Percentiles rank a stretch among this genome's conserved stretches.
Evolutionary conservation across 345 rosid species (phyloP).

Genomic region (Clarkia xantiana): DNA sequence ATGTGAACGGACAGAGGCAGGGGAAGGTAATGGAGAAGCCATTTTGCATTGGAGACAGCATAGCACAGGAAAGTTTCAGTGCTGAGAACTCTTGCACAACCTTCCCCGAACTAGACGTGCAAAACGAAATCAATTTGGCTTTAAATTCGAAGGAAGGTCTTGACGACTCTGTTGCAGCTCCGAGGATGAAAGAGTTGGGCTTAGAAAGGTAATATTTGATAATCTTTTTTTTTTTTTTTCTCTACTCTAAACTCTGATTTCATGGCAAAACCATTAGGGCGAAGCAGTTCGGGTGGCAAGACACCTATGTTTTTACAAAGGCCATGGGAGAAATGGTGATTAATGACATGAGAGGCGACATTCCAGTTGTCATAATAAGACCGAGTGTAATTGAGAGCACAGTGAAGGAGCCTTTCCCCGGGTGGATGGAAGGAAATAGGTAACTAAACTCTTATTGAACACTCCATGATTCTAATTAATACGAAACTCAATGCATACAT

Average conservation of each 20-base stretch:
- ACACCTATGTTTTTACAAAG: slow-evolving; percentile 81
- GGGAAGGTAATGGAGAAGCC: slow-evolving; percentile 82
- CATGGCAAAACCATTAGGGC: slow-evolving; percentile 33
- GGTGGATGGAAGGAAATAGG: slow-evolving; percentile 99
- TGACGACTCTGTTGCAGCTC: slow-evolving; percentile 25
- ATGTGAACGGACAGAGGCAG: slow-evolving; percentile 88
- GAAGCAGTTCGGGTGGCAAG: slow-evolving; percentile 84
- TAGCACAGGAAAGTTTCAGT: slow-evolving; percentile 41
- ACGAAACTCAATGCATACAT: background rate
- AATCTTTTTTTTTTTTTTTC: background rate
- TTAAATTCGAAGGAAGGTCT: slow-evolving; percentile 19
- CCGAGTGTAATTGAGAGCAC: slow-evolving; percentile 93
- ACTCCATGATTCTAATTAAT: background rate
- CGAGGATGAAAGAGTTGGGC: slow-evolving; percentile 72
- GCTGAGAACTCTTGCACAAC: slow-evolving; percentile 16
- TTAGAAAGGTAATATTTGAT: slow-evolving; percentile 41
- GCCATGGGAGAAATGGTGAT: slow-evolving; percentile 99
- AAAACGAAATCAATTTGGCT: slow-evolving; percentile 49
- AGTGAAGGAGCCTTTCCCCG: slow-evolving; percentile 80
- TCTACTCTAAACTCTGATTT: background rate
- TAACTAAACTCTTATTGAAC: slow-evolving; percentile 3
- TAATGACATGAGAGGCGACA: slow-evolving; percentile 54
- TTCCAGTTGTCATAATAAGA: slow-evolving; percentile 66
- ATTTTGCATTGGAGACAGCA: slow-evolving; percentile 55
- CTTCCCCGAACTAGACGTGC: slow-evolving; percentile 35